phyloP scores from a whole-genome alignment of 306 rosid genomes.

The Prunus dulcis region DNA sequence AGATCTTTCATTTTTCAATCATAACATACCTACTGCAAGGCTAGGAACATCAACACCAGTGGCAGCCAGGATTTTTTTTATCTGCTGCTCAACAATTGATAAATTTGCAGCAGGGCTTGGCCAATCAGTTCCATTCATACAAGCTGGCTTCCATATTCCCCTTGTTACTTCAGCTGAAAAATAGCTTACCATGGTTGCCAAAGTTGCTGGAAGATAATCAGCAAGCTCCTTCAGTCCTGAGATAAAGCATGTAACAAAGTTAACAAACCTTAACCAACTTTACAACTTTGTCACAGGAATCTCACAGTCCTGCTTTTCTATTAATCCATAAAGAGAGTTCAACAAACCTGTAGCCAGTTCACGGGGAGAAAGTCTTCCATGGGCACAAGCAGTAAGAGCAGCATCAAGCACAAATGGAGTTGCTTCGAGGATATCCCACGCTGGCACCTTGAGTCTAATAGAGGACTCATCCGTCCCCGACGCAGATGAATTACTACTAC shows the following conservation, averaged over 20 bases:
- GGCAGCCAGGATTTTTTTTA: conserved; percentile 75
- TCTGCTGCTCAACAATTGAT: conserved; percentile 72
- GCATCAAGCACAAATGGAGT: conserved; percentile 94
- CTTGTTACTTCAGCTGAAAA: conserved; percentile 93
- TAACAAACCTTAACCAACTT: conserved; percentile 7
- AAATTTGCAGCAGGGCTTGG: conserved; percentile 98
- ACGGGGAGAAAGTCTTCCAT: conserved; percentile 81
- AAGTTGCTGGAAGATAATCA: conserved; percentile 86
- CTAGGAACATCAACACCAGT: conserved; percentile 96
- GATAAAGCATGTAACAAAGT: conserved; percentile 19
- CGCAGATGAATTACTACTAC: conserved; percentile 57
- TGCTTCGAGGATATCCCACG: conserved; percentile 94
- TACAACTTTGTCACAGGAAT: conserved; percentile 2
- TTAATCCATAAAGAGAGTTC: conserved; percentile 1
- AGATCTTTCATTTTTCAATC: not conserved
- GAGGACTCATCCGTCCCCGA: conserved; percentile 59
- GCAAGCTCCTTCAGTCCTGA: conserved; percentile 92
- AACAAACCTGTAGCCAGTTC: conserved; percentile 79
- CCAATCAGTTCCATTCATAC: conserved; percentile 97
- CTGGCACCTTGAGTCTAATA: conserved; percentile 75
- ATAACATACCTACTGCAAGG: conserved; percentile 69
- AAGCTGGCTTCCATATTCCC: conserved; percentile 95
- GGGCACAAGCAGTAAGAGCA: conserved; percentile 85
- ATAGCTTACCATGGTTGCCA: conserved; percentile 83
- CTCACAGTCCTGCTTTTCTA: not conserved